Base-by-base conservation (phyloP, 352 stramenopile species). In the Phytophthora colocasiae region DNA sequence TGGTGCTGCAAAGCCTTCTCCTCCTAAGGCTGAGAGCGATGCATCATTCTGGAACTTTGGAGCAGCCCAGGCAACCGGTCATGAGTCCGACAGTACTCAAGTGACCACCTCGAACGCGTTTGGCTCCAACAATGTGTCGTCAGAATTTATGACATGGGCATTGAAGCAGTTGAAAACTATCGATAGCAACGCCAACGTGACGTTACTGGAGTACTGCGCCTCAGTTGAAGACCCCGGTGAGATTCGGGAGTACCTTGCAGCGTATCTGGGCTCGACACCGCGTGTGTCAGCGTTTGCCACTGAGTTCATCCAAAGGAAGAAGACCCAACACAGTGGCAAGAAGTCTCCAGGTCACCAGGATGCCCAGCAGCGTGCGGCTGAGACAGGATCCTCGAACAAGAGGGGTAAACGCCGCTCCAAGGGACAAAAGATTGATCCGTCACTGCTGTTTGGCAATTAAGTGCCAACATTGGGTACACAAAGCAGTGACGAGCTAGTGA, bases 261-360 rank as follows among this genome's bases (percentile, higher is more conserved):
- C 94, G 29, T 99, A 99, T 67, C 79, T 99, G n/a, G 97, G 97
- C 39, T 97, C 89, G 12, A 98, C 93, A 43, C 86, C 95, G 11
- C 90, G 96, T 70, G 97, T 99, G n/a, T 98, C 96, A 17, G 95
- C 90, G n/a, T 99, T 99, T 73, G 97, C 97, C 32, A 98, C 91
- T 17, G 97, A 99, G 71, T 99, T 99, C 57, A 98, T 98, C 73
- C 90, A 97, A 66, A 90, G 90, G 40, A 97, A 97, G 79, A 95
- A 95, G 65, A 84, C 80, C 27, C 68, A 77, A 47, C 59, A 73
- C 32, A 63, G 60, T 6, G 40, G 62, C 11, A 92, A 90, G 58
- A 85, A 80, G 45, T 85, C 71, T 1, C 56, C 66, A 26, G 51
- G 27, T 8, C 64, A 50, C 41, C 58, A 59, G 45, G 54, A 70